Base-by-base conservation (phyloP, 352 stramenopile species). In the Albugo candida region DNA sequence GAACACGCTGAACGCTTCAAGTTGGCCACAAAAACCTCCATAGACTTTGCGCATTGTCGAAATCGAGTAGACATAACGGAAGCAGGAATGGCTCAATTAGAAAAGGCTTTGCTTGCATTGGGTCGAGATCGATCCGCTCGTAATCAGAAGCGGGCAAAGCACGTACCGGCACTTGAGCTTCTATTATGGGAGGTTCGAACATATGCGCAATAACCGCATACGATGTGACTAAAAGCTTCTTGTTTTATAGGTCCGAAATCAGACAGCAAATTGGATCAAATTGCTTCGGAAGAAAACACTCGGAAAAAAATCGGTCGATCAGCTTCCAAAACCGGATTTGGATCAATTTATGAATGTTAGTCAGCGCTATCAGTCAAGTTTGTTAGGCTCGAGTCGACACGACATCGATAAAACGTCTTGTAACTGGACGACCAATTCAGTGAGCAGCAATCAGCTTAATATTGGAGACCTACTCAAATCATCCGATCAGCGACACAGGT, bases 51-150 rank as follows among this genome's bases (percentile, higher is more conserved):
- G 17, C 24, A 31, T 31, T 31, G 24, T 31, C 24, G 24, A 31
- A 79, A 85, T 40, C 73, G 73, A 43, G 64, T 86, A 5, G 73
- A 86, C 46, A 51, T 86, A 0, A 70, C 67, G 6, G 70, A 83
- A 41, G 73, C 69, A 6, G 69, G 73, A 10, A 74, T 81, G 67
- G 67, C 64, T 24, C 73, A 86, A 47, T 49, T 86, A 20, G 73
- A 82, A 49, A 81, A 80, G 43, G 52, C 83, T 11, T 65, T 86
- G 11, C 57, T 68, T 37, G 67, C 76, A 14, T 65, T 82, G 13
- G 70, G 73, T 10, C 3, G 24, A 31, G 24, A 31, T 31, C 24
- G 24, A 31, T 31, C 24, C 8, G 24, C 24, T 31, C 24, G 24
- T 3, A 31, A 31, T 31, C 13, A 70, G 66, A 31, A 31, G 24